These are phyloP conservation scores for Penicillium antarcticum DNA, from an alignment of 495 filamentous ascomycete species.

Conservation along the genomic window DNA sequence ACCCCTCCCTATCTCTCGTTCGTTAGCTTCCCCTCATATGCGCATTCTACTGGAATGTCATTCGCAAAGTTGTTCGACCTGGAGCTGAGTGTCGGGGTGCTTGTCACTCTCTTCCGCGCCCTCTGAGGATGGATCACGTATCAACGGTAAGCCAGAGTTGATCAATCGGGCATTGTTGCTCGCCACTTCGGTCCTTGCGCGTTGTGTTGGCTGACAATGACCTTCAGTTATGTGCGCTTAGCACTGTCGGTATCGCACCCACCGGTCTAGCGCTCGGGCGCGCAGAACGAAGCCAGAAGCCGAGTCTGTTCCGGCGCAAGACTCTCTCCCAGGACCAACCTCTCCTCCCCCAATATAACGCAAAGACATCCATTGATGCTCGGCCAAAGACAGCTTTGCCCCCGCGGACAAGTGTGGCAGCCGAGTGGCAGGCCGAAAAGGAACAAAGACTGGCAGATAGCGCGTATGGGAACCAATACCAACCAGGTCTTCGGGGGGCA, in stretches of 20 bases:
- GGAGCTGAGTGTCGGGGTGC: conserved; percentile 39
- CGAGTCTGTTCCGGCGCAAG: conserved; percentile 27
- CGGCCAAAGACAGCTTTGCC: conserved; percentile 25
- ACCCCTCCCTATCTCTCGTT: conserved; percentile 3
- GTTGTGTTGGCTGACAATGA: conserved; percentile 2
- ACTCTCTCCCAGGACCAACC: conserved; percentile 23
- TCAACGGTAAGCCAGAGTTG: conserved; percentile 36
- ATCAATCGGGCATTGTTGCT: not conserved
- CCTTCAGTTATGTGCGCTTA: conserved; percentile 64
- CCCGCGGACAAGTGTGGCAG: conserved; percentile 13
- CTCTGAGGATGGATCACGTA: conserved; percentile 47
- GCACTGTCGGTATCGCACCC: conserved; percentile 65
- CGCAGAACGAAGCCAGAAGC: conserved; percentile 39
- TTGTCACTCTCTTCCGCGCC: conserved; percentile 30
- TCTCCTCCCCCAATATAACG: conserved; percentile 9
- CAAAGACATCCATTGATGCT: conserved; percentile 20
- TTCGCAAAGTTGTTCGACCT: conserved; percentile 29
- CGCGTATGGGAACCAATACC: conserved; percentile 2
- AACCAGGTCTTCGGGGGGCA: conserved; percentile 23
- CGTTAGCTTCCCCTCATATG: conserved; percentile 13
- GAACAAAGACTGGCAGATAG: conserved; percentile 8
- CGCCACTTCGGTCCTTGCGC: not conserved
- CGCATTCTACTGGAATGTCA: conserved; percentile 41
- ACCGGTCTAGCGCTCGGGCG: conserved; percentile 63
- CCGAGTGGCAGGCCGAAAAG: conserved; percentile 6